Conservation (phyloP, 2,329 filamentous ascomycete genomes). For the Penicillium corylophilum region DNA sequence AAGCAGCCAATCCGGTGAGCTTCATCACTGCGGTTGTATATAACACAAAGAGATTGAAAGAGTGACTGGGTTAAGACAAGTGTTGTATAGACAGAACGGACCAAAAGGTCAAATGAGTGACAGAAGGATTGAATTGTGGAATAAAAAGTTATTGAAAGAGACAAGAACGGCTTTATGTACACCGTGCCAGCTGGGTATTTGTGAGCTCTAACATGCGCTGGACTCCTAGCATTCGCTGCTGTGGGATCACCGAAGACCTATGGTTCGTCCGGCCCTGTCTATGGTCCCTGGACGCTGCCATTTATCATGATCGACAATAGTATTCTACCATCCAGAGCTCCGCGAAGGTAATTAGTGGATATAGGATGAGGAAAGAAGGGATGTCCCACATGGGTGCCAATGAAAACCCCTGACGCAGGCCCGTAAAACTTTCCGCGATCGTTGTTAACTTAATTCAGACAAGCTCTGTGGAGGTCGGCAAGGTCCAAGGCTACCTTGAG, state of each 20-base stretch:
- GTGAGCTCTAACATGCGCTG: slow-evolving; percentile 9
- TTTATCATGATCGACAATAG: slow-evolving; percentile 11
- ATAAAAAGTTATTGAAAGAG: slow-evolving; percentile 1
- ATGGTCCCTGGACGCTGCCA: slow-evolving; percentile 1
- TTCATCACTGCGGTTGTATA: slow-evolving; percentile 32
- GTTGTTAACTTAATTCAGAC: slow-evolving; percentile 4
- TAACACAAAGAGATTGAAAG: slow-evolving; percentile 14
- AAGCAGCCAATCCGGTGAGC: slow-evolving; percentile 35
- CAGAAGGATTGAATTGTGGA: slow-evolving; percentile 17
- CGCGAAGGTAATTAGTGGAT: slow-evolving; percentile 2
- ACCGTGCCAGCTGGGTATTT: slow-evolving; percentile 8
- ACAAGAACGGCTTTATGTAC: slow-evolving; percentile 25
- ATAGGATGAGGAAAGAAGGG: slow-evolving; percentile 9
- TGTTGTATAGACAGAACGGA: neutral
- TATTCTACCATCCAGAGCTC: slow-evolving; percentile 1
- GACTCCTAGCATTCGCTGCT: slow-evolving; percentile 17
- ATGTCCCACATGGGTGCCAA: slow-evolving; percentile 16
- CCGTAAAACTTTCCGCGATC: neutral
- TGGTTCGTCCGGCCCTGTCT: slow-evolving; percentile 5
- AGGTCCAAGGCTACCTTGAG: slow-evolving; percentile 1
- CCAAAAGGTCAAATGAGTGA: slow-evolving; percentile 20
- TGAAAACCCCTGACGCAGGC: slow-evolving; percentile 1
- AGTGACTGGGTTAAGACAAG: slow-evolving; percentile 20
- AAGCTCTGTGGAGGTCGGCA: slow-evolving; percentile 2
- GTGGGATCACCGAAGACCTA: slow-evolving; percentile 10